A percentile compares a stretch with the other conserved stretches of the same genome.
Conservation (phyloP, 352 stramenopile species). For the Chrysophaeum taylorii region DNA sequence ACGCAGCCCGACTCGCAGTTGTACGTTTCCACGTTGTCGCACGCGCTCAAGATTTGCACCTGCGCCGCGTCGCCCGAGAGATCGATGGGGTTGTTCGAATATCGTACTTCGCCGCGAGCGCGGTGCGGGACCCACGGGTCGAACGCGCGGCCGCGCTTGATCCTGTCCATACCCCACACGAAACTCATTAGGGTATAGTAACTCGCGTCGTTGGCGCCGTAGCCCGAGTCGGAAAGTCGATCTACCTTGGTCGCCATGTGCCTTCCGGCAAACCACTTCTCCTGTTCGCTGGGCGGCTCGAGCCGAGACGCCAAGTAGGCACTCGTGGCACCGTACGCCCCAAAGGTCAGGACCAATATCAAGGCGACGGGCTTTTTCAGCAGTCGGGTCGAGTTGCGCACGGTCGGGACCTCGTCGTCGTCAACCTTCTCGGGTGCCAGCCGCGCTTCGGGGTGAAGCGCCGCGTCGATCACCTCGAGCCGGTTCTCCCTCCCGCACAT, state of each 20-base stretch:
- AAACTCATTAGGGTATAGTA: slow-evolving; percentile 10
- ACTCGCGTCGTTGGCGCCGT: slow-evolving; percentile 2
- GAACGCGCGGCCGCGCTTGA: slow-evolving; percentile 16
- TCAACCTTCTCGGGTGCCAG: no score
- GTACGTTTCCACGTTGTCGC: neutral
- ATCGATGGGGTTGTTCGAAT: slow-evolving; percentile 15
- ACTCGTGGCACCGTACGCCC: neutral
- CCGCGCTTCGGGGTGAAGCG: no score
- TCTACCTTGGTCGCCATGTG: slow-evolving; percentile 22
- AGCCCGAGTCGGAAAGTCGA: neutral
- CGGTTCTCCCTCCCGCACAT: no score
- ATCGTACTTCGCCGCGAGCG: slow-evolving; percentile 8
- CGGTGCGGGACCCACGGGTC: slow-evolving; percentile 10
- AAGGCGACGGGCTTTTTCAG: slow-evolving; percentile 9
- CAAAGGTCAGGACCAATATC: neutral
- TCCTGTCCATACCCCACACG: slow-evolving; percentile 16
- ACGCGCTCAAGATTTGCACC: neutral
- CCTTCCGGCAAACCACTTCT: slow-evolving; percentile 22
- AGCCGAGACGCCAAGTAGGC: slow-evolving; percentile 11
- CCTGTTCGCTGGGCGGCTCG: slow-evolving; percentile 22
- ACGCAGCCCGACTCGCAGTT: slow-evolving; percentile 12
- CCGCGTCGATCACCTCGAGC: no score
- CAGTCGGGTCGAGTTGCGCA: no score
- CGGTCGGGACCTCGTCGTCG: no score
- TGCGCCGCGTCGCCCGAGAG: neutral